These are phyloP conservation scores for Penicillium daleae DNA, from an alignment of 495 filamentous ascomycete genomes.

Conservation along the genomic window DNA sequence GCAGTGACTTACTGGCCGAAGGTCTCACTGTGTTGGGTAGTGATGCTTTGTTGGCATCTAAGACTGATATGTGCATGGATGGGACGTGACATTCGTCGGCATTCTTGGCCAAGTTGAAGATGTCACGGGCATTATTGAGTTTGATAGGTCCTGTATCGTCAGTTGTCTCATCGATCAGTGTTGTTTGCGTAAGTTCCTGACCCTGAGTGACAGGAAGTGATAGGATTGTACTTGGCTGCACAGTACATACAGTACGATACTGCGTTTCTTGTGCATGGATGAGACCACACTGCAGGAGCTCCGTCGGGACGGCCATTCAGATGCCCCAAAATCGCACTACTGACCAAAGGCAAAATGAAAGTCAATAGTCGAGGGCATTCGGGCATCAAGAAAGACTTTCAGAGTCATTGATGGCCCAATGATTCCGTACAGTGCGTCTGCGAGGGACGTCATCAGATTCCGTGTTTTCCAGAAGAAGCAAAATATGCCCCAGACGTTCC, in stretches of 20 bases:
- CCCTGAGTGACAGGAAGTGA: neutral
- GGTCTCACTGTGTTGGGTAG: constrained; percentile 1
- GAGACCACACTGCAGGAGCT: neutral
- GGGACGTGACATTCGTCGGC: neutral
- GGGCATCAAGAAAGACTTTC: neutral
- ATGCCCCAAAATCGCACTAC: neutral
- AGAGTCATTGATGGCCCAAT: neutral
- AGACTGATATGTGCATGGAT: neutral
- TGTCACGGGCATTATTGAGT: neutral
- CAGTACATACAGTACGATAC: no score
- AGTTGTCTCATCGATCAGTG: neutral
- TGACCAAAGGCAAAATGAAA: neutral
- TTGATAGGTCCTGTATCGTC: neutral
- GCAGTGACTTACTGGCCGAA: neutral
- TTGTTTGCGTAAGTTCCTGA: neutral
- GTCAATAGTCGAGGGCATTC: neutral
- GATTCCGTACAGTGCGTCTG: neutral
- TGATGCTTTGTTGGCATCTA: neutral
- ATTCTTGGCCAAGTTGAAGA: neutral
- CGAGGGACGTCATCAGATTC: neutral
- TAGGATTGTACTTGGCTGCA: neutral
- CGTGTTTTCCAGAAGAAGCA: neutral
- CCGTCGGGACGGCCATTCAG: neutral
- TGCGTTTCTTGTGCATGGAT: neutral
- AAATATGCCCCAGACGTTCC: neutral